Evolutionary conservation across 2,329 filamentous ascomycete genomes (phyloP), one percentile per base, ranked within the genome.

Genomic region (Nakataea oryzae): DNA sequence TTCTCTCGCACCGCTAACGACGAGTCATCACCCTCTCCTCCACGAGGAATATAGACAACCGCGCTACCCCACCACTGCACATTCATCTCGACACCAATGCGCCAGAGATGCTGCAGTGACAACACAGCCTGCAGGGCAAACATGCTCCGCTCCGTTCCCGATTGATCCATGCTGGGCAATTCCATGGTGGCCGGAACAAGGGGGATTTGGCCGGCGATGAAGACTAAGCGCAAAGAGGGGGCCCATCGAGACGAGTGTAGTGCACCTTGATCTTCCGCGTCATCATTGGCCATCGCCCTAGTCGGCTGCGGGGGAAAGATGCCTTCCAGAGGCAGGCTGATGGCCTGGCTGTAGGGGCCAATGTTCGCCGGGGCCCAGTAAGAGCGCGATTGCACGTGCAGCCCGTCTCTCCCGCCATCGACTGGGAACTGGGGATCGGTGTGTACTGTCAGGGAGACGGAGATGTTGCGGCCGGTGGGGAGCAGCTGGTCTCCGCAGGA

Each of bases 331-430:
- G 71, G 74, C 13, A 85, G 75, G 2, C 82, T 79, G 59, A 95
- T 86, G 4, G 92, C 91, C 76, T 99, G 95, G 62, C 93, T 97
- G 74, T 97, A 97, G 0, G 95, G 95, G 0, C 95, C 95, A 61
- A 99, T 97, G 70, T 97, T 97, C 26, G 95, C 93, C 0, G 95
- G 95, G 0, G 95, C 95, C 95, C 95, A 99, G 79, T 97, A 97
- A 13, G 91, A 96, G 54, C 90, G 81, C 3, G 90, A 93, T 74
- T 97, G 95, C 7, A 99, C 93, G 72, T 99, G 95, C 1, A 97
- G 81, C 0, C 84, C 85, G 60, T 81, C 79, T 74, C 89, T 61
- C 61, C 6, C 61, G 30, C 26, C 47, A 17, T 34, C 41, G 54
- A 64, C 5, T 47, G 34, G 34, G 21, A 47, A 47, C 14, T 17